These are phyloP conservation scores for Cyclocybe aegerita DNA, from an alignment of 768 basidiomycete species.

Conservation along the genomic window DNA sequence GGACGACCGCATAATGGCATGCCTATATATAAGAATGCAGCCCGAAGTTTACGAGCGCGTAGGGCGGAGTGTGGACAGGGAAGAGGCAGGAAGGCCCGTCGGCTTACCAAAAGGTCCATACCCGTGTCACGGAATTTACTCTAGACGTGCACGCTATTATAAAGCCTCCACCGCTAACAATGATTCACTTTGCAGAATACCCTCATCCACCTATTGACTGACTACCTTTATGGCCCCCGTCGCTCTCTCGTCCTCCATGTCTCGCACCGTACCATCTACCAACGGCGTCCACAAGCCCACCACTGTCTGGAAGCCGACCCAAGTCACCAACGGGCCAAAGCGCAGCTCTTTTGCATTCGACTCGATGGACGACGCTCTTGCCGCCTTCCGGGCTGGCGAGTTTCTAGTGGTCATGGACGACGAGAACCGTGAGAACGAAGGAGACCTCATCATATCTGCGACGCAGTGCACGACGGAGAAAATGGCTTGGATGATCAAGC, in stretches of 20 bases:
- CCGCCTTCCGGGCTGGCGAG: slow-evolving; percentile 75
- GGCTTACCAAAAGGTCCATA: slow-evolving; percentile 13
- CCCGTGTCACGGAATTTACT: slow-evolving; percentile 23
- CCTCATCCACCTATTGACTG: slow-evolving; percentile 9
- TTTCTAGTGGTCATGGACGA: slow-evolving; percentile 99
- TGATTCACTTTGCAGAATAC: slow-evolving; percentile 12
- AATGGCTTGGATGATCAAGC: slow-evolving; percentile 99
- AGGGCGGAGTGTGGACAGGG: not conserved
- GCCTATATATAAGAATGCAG: no score
- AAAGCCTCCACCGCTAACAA: slow-evolving; percentile 18
- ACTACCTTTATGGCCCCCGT: slow-evolving; percentile 29
- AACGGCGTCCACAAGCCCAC: slow-evolving; percentile 18
- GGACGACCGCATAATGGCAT: no score
- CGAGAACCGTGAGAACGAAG: slow-evolving; percentile 94
- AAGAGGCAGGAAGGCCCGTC: slow-evolving; percentile 11
- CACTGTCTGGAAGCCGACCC: slow-evolving; percentile 34
- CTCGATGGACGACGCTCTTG: slow-evolving; percentile 74
- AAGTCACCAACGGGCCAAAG: slow-evolving; percentile 22
- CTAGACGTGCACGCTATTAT: slow-evolving; percentile 19
- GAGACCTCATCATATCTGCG: slow-evolving; percentile 91
- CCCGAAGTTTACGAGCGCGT: not conserved
- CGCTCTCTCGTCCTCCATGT: slow-evolving; percentile 19
- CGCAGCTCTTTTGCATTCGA: slow-evolving; percentile 69
- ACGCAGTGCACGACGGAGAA: slow-evolving; percentile 86
- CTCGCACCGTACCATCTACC: slow-evolving; percentile 6